Evolutionary conservation across 345 rosid species (phyloP).

Genomic region (Eucalyptus decipiens): DNA sequence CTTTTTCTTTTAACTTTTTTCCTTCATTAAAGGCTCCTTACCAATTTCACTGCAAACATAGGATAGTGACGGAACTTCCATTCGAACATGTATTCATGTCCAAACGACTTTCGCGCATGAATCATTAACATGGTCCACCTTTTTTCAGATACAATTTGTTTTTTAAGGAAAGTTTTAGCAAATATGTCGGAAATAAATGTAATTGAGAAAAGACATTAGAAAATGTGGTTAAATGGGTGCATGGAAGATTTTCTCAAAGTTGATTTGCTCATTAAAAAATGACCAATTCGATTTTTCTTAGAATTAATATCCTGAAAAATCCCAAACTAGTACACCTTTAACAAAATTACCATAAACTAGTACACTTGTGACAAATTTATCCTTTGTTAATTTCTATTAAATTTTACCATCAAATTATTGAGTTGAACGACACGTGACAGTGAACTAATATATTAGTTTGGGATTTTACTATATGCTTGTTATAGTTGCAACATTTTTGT

Average conservation of each 20-base stretch:
- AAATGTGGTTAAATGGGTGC: not conserved
- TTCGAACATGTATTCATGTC: not conserved
- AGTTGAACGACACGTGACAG: no score
- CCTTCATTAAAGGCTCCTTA: not conserved
- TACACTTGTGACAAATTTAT: no score
- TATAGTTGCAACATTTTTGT: no score
- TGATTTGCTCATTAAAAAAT: not conserved
- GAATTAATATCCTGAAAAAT: no score
- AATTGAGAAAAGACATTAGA: not conserved
- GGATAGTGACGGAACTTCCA: not conserved
- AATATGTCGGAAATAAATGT: not conserved
- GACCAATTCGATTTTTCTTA: not conserved
- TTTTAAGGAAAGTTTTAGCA: not conserved
- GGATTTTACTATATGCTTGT: no score
- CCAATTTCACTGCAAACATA: not conserved
- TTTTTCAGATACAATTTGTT: not conserved
- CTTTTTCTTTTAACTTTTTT: not conserved
- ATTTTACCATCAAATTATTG: no score
- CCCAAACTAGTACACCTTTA: no score
- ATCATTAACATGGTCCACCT: not conserved
- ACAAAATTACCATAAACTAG: no score
- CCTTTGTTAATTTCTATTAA: no score
- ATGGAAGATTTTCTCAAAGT: not conserved
- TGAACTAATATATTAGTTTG: no score
- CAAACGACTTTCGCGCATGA: not conserved